Conservation (phyloP, 2,329 filamentous ascomycete genomes). For the Trichoderma arundinaceum region DNA sequence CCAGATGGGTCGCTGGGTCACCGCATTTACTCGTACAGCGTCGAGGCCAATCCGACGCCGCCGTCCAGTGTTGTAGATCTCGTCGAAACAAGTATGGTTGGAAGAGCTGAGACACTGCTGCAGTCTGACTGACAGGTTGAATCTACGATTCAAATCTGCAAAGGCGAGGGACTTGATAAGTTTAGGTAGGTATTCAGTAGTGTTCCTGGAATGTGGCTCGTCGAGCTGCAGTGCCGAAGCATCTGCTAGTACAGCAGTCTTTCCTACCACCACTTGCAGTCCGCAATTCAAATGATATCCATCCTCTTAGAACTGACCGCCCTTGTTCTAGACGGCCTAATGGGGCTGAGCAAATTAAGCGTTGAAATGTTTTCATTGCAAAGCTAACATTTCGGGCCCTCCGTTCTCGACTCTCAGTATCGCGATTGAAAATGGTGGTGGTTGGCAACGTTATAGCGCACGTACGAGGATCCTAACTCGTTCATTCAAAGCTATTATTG, state of each 20-base stretch:
- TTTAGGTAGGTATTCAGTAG: neutral
- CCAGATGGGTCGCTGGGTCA: neutral
- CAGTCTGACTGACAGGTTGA: constrained; percentile 4
- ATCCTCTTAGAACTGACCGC: neutral
- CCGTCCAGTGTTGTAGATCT: neutral
- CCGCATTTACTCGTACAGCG: neutral
- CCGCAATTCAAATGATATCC: neutral
- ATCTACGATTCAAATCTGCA: constrained; percentile 10
- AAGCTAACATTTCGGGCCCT: neutral
- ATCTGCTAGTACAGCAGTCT: neutral
- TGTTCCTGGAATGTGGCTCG: neutral
- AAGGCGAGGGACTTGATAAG: too few relatives aligned
- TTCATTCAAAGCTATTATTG: neutral
- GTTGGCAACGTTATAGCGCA: neutral
- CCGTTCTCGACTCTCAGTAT: neutral
- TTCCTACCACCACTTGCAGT: neutral
- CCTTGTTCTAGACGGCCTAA: neutral
- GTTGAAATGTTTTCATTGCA: neutral
- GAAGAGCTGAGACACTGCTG: neutral
- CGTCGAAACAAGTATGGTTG: neutral
- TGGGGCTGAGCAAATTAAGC: too few relatives aligned
- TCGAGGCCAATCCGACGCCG: neutral
- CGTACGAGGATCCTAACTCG: neutral
- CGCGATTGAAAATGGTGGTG: constrained; percentile 5
- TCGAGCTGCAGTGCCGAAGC: neutral